phyloP scores from a whole-genome alignment of 139 green algal genomes.

The Tetratostichococcus sp. region DNA sequence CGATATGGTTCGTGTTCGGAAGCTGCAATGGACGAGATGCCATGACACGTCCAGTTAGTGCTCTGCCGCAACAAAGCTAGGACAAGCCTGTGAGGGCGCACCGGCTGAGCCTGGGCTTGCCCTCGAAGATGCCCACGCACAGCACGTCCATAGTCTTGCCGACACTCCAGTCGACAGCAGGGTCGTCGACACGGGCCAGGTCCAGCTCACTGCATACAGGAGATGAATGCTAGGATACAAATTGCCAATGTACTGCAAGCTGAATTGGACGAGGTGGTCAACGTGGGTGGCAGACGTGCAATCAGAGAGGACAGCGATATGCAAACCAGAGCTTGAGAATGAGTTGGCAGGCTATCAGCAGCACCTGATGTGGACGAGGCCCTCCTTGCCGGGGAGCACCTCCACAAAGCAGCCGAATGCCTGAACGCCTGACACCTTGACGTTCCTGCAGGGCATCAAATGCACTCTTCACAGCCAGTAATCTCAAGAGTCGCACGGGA shows the following conservation, averaged over 20 bases:
- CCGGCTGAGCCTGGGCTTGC: constrained; percentile 1
- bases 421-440: constrained; percentile 28
- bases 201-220: constrained; percentile 22
- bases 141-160: constrained; percentile 59
- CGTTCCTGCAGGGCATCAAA: not conserved
- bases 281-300: too few species aligned
- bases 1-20: not conserved
- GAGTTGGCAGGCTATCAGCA: too few species aligned
- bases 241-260: too few species aligned
- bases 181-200: not conserved
- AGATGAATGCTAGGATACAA: too few species aligned
- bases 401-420: constrained; percentile 53
- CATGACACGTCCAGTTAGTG: not conserved
- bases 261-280: too few species aligned
- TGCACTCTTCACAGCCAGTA: not conserved
- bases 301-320: too few species aligned
- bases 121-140: constrained; percentile 44
- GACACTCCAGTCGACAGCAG: not conserved
- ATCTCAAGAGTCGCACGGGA: too few species aligned
- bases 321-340: too few species aligned
- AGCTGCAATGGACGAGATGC: not conserved
- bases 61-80: not conserved
- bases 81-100: not conserved
- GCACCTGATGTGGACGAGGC: constrained; percentile 19
- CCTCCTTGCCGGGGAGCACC: constrained; percentile 39